Evolutionary conservation across 169 alveolate species (phyloP).

Genomic region (Cryptosporidium xiaoi): DNA sequence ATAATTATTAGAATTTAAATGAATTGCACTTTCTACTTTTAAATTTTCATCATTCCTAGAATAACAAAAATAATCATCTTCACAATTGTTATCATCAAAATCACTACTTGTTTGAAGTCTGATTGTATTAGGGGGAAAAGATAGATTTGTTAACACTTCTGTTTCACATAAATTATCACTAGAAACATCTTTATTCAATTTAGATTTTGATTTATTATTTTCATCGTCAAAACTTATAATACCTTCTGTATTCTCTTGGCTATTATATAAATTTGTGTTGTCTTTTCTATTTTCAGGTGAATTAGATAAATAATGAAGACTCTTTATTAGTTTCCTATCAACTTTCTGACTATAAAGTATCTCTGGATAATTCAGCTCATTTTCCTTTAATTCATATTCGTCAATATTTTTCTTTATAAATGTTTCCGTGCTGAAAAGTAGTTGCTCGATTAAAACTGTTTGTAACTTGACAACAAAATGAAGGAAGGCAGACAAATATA

Average conservation of each 20-base stretch:
- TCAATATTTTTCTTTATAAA: slow-evolving; percentile 36
- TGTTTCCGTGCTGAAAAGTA: not conserved
- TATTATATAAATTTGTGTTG: not conserved
- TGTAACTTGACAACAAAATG: slow-evolving; percentile 47
- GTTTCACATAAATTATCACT: slow-evolving; percentile 8
- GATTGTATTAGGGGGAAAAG: slow-evolving; percentile 59
- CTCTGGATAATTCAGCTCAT: slow-evolving; percentile 55
- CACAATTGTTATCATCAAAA: slow-evolving; percentile 15
- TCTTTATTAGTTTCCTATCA: slow-evolving; percentile 14
- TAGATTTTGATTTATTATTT: not conserved
- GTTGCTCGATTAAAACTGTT: slow-evolving; percentile 25
- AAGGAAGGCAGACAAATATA: slow-evolving; percentile 48
- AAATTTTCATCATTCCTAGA: not conserved
- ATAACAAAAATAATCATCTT: slow-evolving; percentile 40
- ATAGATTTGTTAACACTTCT: slow-evolving; percentile 41
- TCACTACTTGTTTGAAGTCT: slow-evolving; percentile 50
- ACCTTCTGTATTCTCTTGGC: not conserved
- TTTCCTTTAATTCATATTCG: slow-evolving; percentile 37
- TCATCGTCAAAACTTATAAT: not conserved
- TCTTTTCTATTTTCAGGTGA: not conserved
- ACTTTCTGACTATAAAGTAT: slow-evolving; percentile 4
- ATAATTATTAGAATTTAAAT: not conserved
- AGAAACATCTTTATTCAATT: not conserved
- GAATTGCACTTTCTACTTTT: not conserved
- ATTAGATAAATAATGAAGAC: not conserved